Base-by-base conservation (phyloP, 2,329 filamentous ascomycete species). In the Fusarium sp. region DNA sequence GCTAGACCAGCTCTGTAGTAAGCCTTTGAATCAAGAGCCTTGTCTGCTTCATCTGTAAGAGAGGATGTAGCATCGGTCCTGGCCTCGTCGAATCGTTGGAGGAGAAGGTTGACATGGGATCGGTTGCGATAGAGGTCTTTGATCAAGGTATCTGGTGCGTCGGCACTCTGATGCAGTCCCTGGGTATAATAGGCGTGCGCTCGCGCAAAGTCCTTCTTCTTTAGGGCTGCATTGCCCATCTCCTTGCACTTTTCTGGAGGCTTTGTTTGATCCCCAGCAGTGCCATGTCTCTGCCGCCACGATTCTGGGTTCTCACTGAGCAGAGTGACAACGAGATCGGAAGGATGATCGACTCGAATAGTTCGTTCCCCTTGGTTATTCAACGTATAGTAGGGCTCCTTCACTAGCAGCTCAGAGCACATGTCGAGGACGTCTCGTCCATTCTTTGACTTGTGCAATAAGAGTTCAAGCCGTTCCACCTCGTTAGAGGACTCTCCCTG, bases 341-440 rank as follows among this genome's bases (percentile, higher is more conserved):
- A 81, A 1, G 79, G 80, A 29, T 82, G 81, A 7, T 81, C 79
- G 12, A 82, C 44, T 0, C 85, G 83, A 36, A 88, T 71, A 0
- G 80, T 81, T 53, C 82, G 81, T 12, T 83, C 78, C 5, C 83
- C 84, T 42, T 85, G 77, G 14, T 76, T 77, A 60, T 81, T 84
- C 1, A 83, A 53, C 14, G 85, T 87, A 66, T 87, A 83, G 64
- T 85, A 88, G 0, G 87, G 87, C 69, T 89, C 87, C 62, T 87
- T 88, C 16, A 89, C 74, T 6, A 85, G 36, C 7, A 87, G 76
- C 0, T 80, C 72, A 1, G 79, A 70, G 72, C 75, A 44, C 64
- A 77, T 55, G 80, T 83, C 81, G 7, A 85, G 64, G 1, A 80
- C 51, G 9, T 84, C 82, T 27, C 75, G 49, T 0, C 80, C 79